A percentile compares a stretch with the other conserved stretches of the same genome.
Conservation (phyloP, 768 basidiomycete genomes). For the Suillus hirtellus region DNA sequence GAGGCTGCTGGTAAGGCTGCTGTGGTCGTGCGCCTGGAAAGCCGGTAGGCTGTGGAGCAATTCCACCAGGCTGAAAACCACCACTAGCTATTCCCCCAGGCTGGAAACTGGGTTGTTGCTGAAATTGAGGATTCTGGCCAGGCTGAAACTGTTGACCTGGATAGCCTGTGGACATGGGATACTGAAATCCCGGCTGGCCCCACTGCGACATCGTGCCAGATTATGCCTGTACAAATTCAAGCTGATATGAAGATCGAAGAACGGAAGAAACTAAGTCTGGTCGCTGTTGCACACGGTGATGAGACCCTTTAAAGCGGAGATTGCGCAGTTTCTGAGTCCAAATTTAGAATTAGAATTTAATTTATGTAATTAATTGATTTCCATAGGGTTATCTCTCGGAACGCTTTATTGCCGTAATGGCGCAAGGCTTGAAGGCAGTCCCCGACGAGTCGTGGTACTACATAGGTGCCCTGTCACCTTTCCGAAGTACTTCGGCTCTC, state of each 20-base stretch:
- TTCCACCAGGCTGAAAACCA: slow-evolving; percentile 33
- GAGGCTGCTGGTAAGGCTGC: slow-evolving; percentile 20
- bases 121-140: slow-evolving; percentile 42
- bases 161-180: slow-evolving; percentile 74
- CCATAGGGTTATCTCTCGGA: not conserved
- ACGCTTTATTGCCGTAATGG: not conserved
- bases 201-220: slow-evolving; percentile 69
- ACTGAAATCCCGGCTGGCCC: slow-evolving; percentile 70
- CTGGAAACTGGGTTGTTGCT: slow-evolving; percentile 38
- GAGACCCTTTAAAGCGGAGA: slow-evolving; percentile 23
- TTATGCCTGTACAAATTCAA: not conserved
- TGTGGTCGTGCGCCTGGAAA: slow-evolving; percentile 38
- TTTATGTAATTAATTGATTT: not conserved
- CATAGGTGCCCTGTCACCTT: too few relatives aligned
- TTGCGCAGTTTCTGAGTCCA: slow-evolving; percentile 2
- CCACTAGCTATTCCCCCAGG: slow-evolving; percentile 32
- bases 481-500: too few relatives aligned
- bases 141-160: slow-evolving; percentile 42
- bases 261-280: slow-evolving; percentile 6
- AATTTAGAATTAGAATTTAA: not conserved
- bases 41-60: slow-evolving; percentile 66
- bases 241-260: slow-evolving; percentile 6
- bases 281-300: slow-evolving; percentile 9
- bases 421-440: too few relatives aligned
- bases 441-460: too few relatives aligned